Base-by-base conservation (phyloP, 1,139 yeast species). In the Meyerozyma carpophila region DNA sequence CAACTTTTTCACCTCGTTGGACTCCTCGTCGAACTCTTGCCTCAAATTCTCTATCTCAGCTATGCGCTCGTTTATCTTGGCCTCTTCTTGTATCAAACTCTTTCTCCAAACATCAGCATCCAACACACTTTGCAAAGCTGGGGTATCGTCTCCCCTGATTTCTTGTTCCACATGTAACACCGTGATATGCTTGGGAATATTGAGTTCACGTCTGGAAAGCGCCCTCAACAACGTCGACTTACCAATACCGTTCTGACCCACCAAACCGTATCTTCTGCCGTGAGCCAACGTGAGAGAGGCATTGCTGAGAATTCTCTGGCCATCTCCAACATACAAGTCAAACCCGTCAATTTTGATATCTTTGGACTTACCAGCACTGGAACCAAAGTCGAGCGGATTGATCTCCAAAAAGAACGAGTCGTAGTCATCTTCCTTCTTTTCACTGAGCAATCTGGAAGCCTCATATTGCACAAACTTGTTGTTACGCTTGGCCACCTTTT, bases 31-130 rank as follows among this genome's bases (percentile, higher is more conserved):
- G 54, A 88, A 83, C 57, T 84, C 85, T 14, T 63, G 63, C 55
- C 85, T 78, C 55, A 88, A 75, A 16, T 63, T 69, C 49, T 87
- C 95, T 47, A 93, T 83, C 52, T 85, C 95, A 32, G 67, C 68
- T 36, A 91, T 71, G 61, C 97, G 77, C 49, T 81, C 88, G 47
- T 82, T 81, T 44, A 89, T 82, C 55, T 82, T 81, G 32, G 65
- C 62, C 63, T 91, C 96, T 61, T 93, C 98, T 43, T 71, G 71
- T 41, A 93, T 61, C 45, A 93, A 70, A 53, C 85, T 89, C 65
- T 94, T 93, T 65, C 99, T 80, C 99, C 99, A 93, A 40, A 93
- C 99, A 70, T 93, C 99, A 1, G 99, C 98, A 69, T 93, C 98
- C 53, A 93, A 72, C 16, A 93, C 98, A 54, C 96, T 84, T 64